A percentile compares a stretch with the other conserved stretches of the same genome.
Conservation (phyloP, 768 basidiomycete species). For the Suillus luteus region DNA sequence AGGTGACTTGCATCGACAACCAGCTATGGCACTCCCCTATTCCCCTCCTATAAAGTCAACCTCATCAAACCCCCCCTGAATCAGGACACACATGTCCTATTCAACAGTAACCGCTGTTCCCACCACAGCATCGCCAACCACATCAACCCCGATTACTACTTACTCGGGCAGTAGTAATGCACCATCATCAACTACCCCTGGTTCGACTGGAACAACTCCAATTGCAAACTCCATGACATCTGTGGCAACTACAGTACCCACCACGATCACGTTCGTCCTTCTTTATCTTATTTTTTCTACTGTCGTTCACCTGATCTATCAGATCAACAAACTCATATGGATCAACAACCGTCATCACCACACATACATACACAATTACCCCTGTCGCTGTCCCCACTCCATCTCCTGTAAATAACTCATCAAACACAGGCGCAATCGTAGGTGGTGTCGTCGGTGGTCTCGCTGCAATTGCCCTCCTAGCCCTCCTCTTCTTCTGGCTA, state of each 20-base stretch:
- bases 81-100: background rate
- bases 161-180: background rate
- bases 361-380: constrained; percentile 19
- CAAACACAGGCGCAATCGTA: constrained; percentile 43
- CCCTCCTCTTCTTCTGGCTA: constrained; percentile 33
- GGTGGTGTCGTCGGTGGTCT: constrained; percentile 54
- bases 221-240: constrained; percentile 4
- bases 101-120: background rate
- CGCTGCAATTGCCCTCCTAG: constrained; percentile 31
- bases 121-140: background rate
- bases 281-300: background rate
- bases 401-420: background rate
- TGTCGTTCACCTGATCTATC: background rate
- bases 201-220: background rate
- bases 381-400: constrained; percentile 10
- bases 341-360: constrained; percentile 24
- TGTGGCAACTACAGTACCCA: constrained; percentile 4
- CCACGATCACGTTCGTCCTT: constrained; percentile 24
- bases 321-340: constrained; percentile 27
- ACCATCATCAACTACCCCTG: background rate
- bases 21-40: background rate
- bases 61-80: background rate
- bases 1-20: background rate
- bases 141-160: background rate
- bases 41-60: background rate